Evolutionary conservation across 805 yeast species (phyloP).

Genomic region (Saccharomycopsis fermentans): DNA sequence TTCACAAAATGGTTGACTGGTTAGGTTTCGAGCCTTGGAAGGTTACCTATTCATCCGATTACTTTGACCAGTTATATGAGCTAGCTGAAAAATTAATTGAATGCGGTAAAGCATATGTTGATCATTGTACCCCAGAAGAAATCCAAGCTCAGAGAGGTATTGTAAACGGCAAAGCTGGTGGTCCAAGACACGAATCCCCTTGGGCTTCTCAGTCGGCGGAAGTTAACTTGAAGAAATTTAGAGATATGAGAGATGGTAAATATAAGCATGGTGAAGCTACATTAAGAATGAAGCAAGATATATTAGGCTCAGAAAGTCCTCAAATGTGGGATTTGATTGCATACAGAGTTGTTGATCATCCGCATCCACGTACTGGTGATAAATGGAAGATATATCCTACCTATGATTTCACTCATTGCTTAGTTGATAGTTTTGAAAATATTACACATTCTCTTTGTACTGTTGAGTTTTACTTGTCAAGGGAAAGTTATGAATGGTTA

Average conservation of each 20-base stretch:
- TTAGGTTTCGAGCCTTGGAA: constrained; percentile 91
- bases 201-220: constrained; percentile 66
- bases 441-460: constrained; percentile 95
- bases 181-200: constrained; percentile 75
- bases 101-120: constrained; percentile 73
- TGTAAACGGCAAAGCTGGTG: constrained; percentile 90
- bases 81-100: constrained; percentile 76
- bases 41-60: constrained; percentile 91
- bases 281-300: constrained; percentile 93
- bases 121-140: constrained; percentile 88
- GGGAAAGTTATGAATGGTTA: constrained; percentile 97
- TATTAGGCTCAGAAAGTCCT: constrained; percentile 72
- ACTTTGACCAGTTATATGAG: constrained; percentile 80
- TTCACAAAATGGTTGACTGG: constrained; percentile 81
- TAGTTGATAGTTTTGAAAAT: constrained; percentile 95
- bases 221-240: constrained; percentile 68
- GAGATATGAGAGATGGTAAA: constrained; percentile 85
- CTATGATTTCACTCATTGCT: constrained; percentile 97
- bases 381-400: constrained; percentile 99
- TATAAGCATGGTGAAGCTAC: constrained; percentile 89
- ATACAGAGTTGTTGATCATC: constrained; percentile 83
- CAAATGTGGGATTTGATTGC: constrained; percentile 99
- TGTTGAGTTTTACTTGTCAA: constrained; percentile 81
- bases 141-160: constrained; percentile 86
- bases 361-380: constrained; percentile 93